phyloP scores from a whole-genome alignment of 2,329 filamentous ascomycete genomes.

The Magnaporthiopsis rhizophila region DNA sequence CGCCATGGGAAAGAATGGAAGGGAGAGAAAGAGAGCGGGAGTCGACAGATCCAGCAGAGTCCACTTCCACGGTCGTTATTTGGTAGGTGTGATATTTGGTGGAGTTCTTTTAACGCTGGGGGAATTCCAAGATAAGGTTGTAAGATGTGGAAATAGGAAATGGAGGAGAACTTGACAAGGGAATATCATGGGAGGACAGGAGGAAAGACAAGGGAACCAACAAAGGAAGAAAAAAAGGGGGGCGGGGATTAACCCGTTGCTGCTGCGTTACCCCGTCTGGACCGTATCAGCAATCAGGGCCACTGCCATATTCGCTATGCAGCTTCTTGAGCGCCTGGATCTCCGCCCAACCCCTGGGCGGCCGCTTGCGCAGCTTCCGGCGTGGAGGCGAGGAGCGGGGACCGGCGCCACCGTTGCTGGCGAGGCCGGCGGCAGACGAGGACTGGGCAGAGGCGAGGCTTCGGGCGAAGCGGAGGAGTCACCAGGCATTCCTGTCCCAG shows the following conservation, averaged over 20 bases:
- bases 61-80: not conserved
- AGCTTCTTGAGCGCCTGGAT: conserved; percentile 19
- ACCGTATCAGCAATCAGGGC: not conserved
- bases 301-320: conserved; percentile 9
- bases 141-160: not conserved
- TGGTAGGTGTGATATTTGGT: not conserved
- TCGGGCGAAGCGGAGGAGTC: conserved; percentile 32
- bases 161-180: not conserved
- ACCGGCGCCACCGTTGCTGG: not conserved
- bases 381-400: conserved; percentile 19
- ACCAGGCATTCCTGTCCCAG: conserved; percentile 91
- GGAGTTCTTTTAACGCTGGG: not conserved
- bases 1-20: too few species aligned
- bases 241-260: not conserved
- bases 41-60: too few species aligned
- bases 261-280: too few species aligned
- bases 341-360: conserved; percentile 21
- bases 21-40: too few species aligned
- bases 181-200: not conserved
- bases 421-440: not conserved
- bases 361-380: conserved; percentile 36
- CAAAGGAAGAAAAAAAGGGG: not conserved
- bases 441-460: conserved; percentile 12
- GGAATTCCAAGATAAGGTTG: not conserved
- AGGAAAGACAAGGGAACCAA: not conserved